phyloP scores from a whole-genome alignment of 352 stramenopile genomes.

The Phytophthora pseudosyringae region DNA sequence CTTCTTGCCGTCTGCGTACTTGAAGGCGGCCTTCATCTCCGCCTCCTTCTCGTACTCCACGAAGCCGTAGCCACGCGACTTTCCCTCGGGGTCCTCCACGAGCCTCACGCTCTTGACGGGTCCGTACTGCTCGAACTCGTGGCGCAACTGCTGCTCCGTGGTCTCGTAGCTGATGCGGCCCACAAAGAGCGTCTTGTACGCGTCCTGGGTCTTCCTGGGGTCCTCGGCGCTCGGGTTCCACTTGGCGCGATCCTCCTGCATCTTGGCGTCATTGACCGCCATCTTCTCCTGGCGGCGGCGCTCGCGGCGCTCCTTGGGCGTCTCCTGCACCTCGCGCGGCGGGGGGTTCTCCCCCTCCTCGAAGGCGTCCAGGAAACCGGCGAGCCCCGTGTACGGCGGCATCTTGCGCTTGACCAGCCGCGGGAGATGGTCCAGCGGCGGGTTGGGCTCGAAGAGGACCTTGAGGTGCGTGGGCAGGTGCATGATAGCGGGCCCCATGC shows the following conservation, averaged over 20 bases:
- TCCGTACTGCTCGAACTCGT: conserved; percentile 97
- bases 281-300: conserved; percentile 67
- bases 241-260: conserved; percentile 62
- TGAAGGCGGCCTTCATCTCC: conserved; percentile 97
- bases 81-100: conserved; percentile 88
- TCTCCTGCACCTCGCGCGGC: conserved; percentile 67
- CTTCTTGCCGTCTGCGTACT: conserved; percentile 94
- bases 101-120: conserved; percentile 90
- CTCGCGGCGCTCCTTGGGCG: conserved; percentile 77
- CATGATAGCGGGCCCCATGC: conserved; percentile 86
- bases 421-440: conserved; percentile 72
- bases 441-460: conserved; percentile 82
- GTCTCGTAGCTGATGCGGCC: conserved; percentile 97
- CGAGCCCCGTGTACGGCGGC: conserved; percentile 75
- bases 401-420: conserved; percentile 88
- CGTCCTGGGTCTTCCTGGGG: conserved; percentile 82
- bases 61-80: conserved; percentile 96
- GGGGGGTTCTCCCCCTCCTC: conserved; percentile 73
- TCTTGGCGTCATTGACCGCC: conserved; percentile 64
- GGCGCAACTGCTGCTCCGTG: conserved; percentile 96
- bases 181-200: conserved; percentile 99
- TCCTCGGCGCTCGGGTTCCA: conserved; percentile 76
- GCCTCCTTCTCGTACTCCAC: conserved; percentile 98
- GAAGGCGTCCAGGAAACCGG: conserved; percentile 56
- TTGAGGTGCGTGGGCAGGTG: conserved; percentile 83